Percentiles rank a stretch among this genome's conserved stretches.
Conservation (phyloP, 1,284 basidiomycete species). For the Sphagnurus paluster region DNA sequence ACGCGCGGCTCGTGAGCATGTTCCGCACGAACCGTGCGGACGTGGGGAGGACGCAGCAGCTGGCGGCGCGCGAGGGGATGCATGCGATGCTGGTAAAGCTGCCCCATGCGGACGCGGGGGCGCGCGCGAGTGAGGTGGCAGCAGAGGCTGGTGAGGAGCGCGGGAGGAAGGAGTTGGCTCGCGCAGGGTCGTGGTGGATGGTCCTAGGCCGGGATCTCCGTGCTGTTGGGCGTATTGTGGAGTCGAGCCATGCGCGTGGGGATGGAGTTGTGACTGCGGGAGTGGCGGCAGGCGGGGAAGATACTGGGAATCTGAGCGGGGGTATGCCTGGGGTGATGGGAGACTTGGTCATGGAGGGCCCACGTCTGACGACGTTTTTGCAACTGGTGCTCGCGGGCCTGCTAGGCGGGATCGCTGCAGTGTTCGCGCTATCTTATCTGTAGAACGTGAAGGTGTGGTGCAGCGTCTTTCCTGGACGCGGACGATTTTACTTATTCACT, state of each 20-base stretch:
- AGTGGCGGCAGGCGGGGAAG: conserved; percentile 13
- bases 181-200: conserved; percentile 20
- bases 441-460: no score
- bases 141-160: neutral
- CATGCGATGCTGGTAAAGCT: conserved; percentile 16
- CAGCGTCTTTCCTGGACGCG: no score
- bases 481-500: no score
- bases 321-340: conserved; percentile 20
- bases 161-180: neutral
- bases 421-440: conserved; percentile 17
- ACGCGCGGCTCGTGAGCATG: conserved; percentile 7
- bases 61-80: conserved; percentile 15
- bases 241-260: conserved; percentile 8
- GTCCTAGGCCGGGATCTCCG: conserved; percentile 13
- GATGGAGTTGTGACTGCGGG: conserved; percentile 14
- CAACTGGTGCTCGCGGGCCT: conserved; percentile 19
- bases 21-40: conserved; percentile 8
- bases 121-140: no score
- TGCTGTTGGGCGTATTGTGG: conserved; percentile 15
- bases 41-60: conserved; percentile 10
- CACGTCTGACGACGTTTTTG: conserved; percentile 18
- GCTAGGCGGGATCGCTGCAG: conserved; percentile 15
- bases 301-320: no score
- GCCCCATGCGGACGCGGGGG: neutral
- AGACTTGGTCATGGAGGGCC: conserved; percentile 12